Evolutionary conservation across 176 grass and related monocot genomes (phyloP).

Genomic region (Pontederia paniculata): DNA sequence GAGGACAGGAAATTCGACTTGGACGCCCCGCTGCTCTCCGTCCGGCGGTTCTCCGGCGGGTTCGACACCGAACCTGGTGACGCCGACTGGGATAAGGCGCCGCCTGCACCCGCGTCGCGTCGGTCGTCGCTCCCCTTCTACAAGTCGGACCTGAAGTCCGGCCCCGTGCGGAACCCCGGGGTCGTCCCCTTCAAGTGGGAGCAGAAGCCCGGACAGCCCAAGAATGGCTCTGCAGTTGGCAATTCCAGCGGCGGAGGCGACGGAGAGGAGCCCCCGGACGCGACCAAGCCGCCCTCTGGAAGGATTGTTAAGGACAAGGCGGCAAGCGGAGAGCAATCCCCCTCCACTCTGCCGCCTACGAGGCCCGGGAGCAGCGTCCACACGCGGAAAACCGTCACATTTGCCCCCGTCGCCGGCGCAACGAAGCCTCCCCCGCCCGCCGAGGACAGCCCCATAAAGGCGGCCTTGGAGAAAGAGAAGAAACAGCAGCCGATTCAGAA

Average conservation of each 20-base stretch:
- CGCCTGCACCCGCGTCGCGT: neutral
- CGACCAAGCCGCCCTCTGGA: too few relatives aligned
- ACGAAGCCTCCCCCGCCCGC: neutral
- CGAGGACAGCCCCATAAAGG: constrained; percentile 3
- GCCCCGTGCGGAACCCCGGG: constrained; percentile 55
- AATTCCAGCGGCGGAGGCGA: neutral
- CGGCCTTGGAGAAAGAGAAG: neutral
- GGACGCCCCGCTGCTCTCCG: constrained; percentile 64
- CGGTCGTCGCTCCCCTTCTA: constrained; percentile 32
- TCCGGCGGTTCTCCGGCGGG: constrained; percentile 32
- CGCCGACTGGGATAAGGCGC: constrained; percentile 3
- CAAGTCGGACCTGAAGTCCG: constrained; percentile 49
- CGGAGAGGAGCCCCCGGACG: too few relatives aligned
- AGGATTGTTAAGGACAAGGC: too few relatives aligned
- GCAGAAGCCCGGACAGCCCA: constrained; percentile 68
- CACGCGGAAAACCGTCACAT: neutral
- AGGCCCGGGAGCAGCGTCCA: neutral
- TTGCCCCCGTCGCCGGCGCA: neutral
- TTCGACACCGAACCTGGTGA: too few relatives aligned
- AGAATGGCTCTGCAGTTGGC: constrained; percentile 36
- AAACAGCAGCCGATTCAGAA: neutral
- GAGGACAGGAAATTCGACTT: constrained; percentile 49
- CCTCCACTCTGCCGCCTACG: neutral
- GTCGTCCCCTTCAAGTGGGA: constrained; percentile 81
- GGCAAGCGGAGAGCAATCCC: too few relatives aligned